Percentiles rank a stretch among this genome's conserved stretches.
Conservation (phyloP, 192 early-diverging fungal genomes). For the Diversispora epigaea region DNA sequence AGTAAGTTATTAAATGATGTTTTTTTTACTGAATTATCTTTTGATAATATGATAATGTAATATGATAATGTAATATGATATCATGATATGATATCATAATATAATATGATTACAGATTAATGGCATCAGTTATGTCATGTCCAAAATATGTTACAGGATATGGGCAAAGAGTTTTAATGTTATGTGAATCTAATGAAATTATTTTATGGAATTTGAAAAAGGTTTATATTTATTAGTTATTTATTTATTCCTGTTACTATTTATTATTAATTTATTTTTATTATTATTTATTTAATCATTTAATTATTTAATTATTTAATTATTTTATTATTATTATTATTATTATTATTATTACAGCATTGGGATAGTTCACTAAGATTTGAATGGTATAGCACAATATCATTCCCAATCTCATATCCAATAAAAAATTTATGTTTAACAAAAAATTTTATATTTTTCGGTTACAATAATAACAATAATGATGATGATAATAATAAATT, state of each 20-base stretch:
- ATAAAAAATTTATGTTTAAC: background rate
- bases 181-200: constrained; percentile 12
- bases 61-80: too few species aligned
- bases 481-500: background rate
- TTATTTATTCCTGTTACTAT: too few species aligned
- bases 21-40: background rate
- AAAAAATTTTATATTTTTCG: background rate
- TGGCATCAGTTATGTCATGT: background rate
- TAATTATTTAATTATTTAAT: background rate
- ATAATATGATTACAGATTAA: background rate
- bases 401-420: background rate
- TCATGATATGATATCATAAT: background rate
- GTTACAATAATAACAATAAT: background rate
- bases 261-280: too few species aligned
- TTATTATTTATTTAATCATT: background rate
- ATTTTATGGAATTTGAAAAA: background rate
- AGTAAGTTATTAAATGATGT: background rate
- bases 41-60: background rate
- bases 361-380: background rate
- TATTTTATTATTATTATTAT: background rate
- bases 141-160: constrained; percentile 1
- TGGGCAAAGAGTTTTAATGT: constrained; percentile 5
- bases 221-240: background rate
- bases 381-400: background rate
- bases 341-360: background rate